Evolutionary conservation across 176 grass and related monocot species (phyloP), one percentile per base, ranked within the genome.

Genomic region (Chrysopogon serrulatus): DNA sequence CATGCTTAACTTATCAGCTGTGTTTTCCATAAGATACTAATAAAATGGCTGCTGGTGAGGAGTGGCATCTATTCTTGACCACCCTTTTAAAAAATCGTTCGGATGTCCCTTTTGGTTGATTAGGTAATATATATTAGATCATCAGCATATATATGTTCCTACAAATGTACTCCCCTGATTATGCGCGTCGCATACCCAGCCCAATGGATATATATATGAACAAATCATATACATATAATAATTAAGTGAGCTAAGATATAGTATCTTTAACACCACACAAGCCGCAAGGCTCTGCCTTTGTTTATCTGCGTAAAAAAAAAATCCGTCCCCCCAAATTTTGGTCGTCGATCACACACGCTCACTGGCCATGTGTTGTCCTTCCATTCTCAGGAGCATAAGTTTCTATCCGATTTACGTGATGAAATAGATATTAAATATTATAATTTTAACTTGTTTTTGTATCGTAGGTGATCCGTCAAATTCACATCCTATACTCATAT

Each of bases 51-150:
- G 88, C 66, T 57, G 68, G 63, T 74, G 67, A 83, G 59, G 60
- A 79, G 74, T 74, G 24, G 84, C 84, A 79, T 90, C 79, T 47
- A 82, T 90, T 79, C 79, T 71, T 78, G 67, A 36, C 83, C 43
- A 36, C 21, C 79, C 28, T 60, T 83, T 78, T 79, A 31, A 79
- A 79, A 37, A 30, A 68, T 83, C 74, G 48, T 68, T 48, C n/a
- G 44, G 68, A 67, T 83, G 32, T 4, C 40, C 79, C 24, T 83
- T 83, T 86, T 68, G 24, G 72, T 83, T 71, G 73, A 90, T 90
- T 68, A 83, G 80, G 74, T 41, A 79, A 74, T 82, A 79, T 68
- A 73, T 78, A 78, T 73, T 31, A 65, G 36, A 86, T 74, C 84
- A 68, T 48, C 21, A 68, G 84, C 73, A 79, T 83, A 87, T 83